These are phyloP conservation scores for Ceratocystis destructans DNA, from an alignment of 2,329 filamentous ascomycete genomes.

Conservation along the genomic window DNA sequence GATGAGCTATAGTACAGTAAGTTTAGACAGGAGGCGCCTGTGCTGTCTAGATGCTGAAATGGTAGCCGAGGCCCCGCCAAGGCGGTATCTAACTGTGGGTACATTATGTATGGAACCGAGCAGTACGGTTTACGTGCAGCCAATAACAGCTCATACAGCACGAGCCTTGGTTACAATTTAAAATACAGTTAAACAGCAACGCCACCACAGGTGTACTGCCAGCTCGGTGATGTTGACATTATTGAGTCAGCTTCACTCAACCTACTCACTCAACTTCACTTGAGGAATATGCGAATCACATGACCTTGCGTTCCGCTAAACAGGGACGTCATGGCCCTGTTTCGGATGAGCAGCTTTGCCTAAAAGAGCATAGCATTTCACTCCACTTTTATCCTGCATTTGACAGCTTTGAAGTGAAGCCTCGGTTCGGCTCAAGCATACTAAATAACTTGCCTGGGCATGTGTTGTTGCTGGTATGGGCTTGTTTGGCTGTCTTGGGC, in stretches of 20 bases:
- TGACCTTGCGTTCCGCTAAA: not conserved
- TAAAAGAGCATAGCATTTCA: not conserved
- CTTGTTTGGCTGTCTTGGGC: not conserved
- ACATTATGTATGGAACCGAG: not conserved
- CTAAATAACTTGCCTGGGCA: not conserved
- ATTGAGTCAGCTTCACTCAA: not conserved
- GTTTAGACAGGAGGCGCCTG: not conserved
- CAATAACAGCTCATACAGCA: not conserved
- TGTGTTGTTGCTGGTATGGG: not conserved
- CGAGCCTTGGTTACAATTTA: no score
- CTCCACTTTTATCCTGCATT: not conserved
- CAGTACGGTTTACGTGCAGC: no score
- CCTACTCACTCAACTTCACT: not conserved
- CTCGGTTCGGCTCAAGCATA: conserved; percentile 13
- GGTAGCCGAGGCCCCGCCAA: not conserved
- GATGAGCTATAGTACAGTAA: not conserved
- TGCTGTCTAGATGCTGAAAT: not conserved
- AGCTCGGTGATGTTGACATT: not conserved
- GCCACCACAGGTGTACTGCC: no score
- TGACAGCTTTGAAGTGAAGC: conserved; percentile 6
- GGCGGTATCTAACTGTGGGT: not conserved
- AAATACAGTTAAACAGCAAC: no score
- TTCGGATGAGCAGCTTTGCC: not conserved
- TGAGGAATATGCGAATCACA: not conserved
- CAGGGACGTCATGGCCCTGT: not conserved